These are phyloP conservation scores for Phytopythium oedochilum DNA, from an alignment of 352 stramenopile species.

Conservation along the genomic window DNA sequence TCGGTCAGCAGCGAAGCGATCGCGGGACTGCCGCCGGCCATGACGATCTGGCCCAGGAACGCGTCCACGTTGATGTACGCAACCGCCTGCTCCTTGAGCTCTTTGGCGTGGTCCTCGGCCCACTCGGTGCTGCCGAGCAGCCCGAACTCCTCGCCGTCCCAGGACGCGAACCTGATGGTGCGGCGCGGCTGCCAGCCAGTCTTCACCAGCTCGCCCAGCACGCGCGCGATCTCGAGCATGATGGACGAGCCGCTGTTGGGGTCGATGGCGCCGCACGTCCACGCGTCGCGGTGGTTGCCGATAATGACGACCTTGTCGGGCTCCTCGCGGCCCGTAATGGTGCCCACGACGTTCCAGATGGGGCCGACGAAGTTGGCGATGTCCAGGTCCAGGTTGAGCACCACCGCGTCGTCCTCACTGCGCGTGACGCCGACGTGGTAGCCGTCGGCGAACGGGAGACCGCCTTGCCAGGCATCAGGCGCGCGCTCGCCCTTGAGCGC, in stretches of 20 bases:
- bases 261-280: slow-evolving; percentile 82
- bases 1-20: slow-evolving; percentile 52
- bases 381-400: slow-evolving; percentile 54
- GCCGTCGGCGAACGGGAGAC: slow-evolving; percentile 37
- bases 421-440: slow-evolving; percentile 66
- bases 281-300: slow-evolving; percentile 90
- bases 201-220: slow-evolving; percentile 56
- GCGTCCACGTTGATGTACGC: slow-evolving; percentile 86
- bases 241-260: slow-evolving; percentile 76
- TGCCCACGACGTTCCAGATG: slow-evolving; percentile 84
- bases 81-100: slow-evolving; percentile 44
- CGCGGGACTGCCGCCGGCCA: slow-evolving; percentile 44
- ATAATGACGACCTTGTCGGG: slow-evolving; percentile 78
- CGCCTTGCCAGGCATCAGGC: slow-evolving; percentile 56
- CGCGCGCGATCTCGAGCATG: slow-evolving; percentile 81
- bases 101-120: slow-evolving; percentile 51
- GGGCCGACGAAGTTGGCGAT: slow-evolving; percentile 75
- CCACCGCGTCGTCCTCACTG: slow-evolving; percentile 32
- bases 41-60: slow-evolving; percentile 45
- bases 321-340: slow-evolving; percentile 53
- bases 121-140: slow-evolving; percentile 65
- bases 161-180: slow-evolving; percentile 77
- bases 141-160: slow-evolving; percentile 82
- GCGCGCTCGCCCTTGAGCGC: slow-evolving; percentile 55
- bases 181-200: slow-evolving; percentile 72